phyloP scores from a whole-genome alignment of 768 basidiomycete species.

The Plicaturopsis crispa region DNA sequence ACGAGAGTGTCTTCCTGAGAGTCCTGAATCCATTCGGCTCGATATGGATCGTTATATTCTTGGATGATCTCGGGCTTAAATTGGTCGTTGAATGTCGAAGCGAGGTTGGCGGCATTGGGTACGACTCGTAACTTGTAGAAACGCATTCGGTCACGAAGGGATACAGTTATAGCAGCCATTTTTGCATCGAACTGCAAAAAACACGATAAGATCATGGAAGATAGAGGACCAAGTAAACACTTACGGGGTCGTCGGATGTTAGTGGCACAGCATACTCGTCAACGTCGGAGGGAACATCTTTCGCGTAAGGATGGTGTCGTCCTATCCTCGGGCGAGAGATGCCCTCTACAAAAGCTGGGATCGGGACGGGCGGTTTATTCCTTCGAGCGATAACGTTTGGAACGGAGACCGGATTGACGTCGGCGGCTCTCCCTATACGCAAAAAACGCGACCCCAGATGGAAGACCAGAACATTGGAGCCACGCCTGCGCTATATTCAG shows the following conservation, averaged over 20 bases:
- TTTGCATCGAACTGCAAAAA: slow-evolving; percentile 62
- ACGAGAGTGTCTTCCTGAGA: slow-evolving; percentile 47
- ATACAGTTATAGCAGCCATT: slow-evolving; percentile 60
- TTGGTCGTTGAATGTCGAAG: slow-evolving; percentile 73
- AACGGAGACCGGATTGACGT: slow-evolving; percentile 61
- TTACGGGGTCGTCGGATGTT: slow-evolving; percentile 57
- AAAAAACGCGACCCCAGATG: slow-evolving; percentile 73
- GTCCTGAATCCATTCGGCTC: slow-evolving; percentile 76
- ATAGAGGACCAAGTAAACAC: slow-evolving; percentile 13
- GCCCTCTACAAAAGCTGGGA: slow-evolving; percentile 35
- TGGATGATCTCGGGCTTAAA: slow-evolving; percentile 83
- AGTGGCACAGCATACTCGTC: slow-evolving; percentile 45
- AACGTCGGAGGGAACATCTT: slow-evolving; percentile 18
- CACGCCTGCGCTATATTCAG: slow-evolving; percentile 46
- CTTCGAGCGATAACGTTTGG: slow-evolving; percentile 72
- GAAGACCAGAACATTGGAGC: slow-evolving; percentile 71
- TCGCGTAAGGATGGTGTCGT: slow-evolving; percentile 10
- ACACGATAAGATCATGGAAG: neutral
- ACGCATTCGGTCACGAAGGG: slow-evolving; percentile 75
- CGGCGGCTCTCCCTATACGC: slow-evolving; percentile 70
- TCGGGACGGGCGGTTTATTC: slow-evolving; percentile 35
- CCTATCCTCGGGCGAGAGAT: slow-evolving; percentile 49
- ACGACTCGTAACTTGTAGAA: slow-evolving; percentile 80
- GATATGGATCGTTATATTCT: slow-evolving; percentile 76
- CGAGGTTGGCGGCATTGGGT: slow-evolving; percentile 60